phyloP scores from a whole-genome alignment of 257 asterid species.

The Forsythia suspensa region DNA sequence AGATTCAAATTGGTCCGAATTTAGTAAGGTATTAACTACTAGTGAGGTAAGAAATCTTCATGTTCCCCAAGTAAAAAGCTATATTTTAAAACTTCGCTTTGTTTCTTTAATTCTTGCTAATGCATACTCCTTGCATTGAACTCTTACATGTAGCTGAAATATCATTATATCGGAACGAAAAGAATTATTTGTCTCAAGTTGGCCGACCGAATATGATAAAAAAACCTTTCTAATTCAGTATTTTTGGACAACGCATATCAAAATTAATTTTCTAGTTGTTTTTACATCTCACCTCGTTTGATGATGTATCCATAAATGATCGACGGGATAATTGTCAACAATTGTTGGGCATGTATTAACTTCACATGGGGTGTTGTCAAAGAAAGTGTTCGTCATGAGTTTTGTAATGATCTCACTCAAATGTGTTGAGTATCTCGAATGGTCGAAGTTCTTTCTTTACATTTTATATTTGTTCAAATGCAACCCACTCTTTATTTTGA shows the following conservation, averaged over 20 bases:
- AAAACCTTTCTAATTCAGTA: too few species aligned
- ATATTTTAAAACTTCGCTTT: not conserved
- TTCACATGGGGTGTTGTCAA: constrained; percentile 50
- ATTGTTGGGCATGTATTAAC: constrained; percentile 54
- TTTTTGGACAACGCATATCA: too few species aligned
- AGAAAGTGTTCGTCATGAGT: constrained; percentile 47
- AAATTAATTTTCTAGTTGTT: too few species aligned
- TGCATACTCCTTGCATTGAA: not conserved
- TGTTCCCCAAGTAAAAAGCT: constrained; percentile 46
- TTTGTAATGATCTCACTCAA: constrained; percentile 48
- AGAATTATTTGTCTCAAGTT: constrained; percentile 51
- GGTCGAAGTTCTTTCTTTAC: too few species aligned
- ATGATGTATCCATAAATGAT: constrained; percentile 38
- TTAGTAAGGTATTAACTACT: constrained; percentile 39
- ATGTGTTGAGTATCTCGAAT: constrained; percentile 38
- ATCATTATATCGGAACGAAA: constrained; percentile 26
- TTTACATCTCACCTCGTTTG: too few species aligned
- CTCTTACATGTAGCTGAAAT: constrained; percentile 36
- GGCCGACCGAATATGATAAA: constrained; percentile 39
- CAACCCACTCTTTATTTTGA: too few species aligned
- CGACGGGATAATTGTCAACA: constrained; percentile 42
- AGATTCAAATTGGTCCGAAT: not conserved
- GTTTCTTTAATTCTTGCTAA: not conserved
- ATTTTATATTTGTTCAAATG: too few species aligned
- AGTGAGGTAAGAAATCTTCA: constrained; percentile 53